Evolutionary conservation across 2,329 filamentous ascomycete species (phyloP), one percentile per base, ranked within the genome.

Genomic region (Pseudogymnoascus sp.): DNA sequence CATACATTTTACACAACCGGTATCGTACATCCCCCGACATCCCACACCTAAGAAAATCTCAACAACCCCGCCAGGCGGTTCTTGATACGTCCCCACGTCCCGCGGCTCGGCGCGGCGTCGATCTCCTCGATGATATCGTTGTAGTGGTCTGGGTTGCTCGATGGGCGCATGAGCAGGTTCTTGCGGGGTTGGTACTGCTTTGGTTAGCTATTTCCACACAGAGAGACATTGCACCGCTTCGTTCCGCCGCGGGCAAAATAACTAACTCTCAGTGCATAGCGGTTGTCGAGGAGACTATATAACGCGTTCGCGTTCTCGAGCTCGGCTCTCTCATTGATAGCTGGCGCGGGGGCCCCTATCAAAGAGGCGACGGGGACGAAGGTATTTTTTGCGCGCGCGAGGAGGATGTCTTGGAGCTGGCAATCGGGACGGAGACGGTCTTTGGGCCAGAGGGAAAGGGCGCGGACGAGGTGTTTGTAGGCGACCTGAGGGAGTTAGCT

Each of bases 71-170:
- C 80, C 66, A 87, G 69, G 64, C 78, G 78, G 70, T 86, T 82
- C 64, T 76, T 73, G 59, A 84, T 64, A 61, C 80, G 77, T 59
- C 79, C 77, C 22, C 82, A 70, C 75, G 79, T 84, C 6, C 79
- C 80, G 63, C 86, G 75, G 41, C 76, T 80, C 1, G 86, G 86
- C 3, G 83, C 85, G 67, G 82, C 82, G 36, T 88, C 82, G 23
- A 89, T 78, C 72, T 89, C 86, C 61, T 75, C 77, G 0, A 87
- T 71, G 30, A 89, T 72, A 66, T 87, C 82, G 19, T 76, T 72
- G 69, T 86, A 89, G 71, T 89, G 86, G 0, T 80, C 82, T 38
- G 86, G 86, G 66, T 88, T 84, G 69, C 83, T 86, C 71, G 78
- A 79, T 12, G 86, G 86, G 61, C 77, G 73, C 63, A 87, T 74